Conservation (phyloP, 352 stramenopile genomes). For the Globisporangium sylvaticum region DNA sequence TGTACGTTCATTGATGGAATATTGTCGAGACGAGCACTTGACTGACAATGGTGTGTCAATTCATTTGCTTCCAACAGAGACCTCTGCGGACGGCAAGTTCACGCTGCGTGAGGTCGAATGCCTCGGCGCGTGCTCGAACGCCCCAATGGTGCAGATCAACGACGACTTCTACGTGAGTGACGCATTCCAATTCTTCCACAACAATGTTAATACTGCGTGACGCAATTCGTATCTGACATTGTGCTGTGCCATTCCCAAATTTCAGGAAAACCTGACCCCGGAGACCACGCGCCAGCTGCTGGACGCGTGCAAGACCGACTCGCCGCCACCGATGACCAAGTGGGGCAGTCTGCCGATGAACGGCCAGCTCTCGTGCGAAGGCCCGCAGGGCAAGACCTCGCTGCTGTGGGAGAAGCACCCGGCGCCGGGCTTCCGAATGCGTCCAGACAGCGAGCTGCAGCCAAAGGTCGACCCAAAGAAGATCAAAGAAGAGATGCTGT, state of each 20-base stretch:
- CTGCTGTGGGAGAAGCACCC: constrained; percentile 86
- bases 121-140: constrained; percentile 98
- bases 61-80: constrained; percentile 28
- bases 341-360: constrained; percentile 99
- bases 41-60: not conserved
- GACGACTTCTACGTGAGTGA: constrained; percentile 92
- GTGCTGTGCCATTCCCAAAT: constrained; percentile 4
- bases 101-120: constrained; percentile 99
- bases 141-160: constrained; percentile 99
- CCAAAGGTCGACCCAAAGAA: constrained; percentile 93
- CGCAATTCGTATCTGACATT: not conserved
- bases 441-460: constrained; percentile 88
- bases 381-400: constrained; percentile 94
- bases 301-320: constrained; percentile 94
- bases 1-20: not conserved
- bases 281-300: constrained; percentile 97
- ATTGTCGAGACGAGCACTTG: not conserved
- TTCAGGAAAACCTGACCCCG: constrained; percentile 97
- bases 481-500: constrained; percentile 90
- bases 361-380: constrained; percentile 98
- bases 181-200: not conserved
- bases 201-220: not conserved
- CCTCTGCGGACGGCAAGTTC: constrained; percentile 75
- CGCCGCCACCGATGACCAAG: constrained; percentile 93
- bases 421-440: constrained; percentile 87